A percentile compares a stretch with the other conserved stretches of the same genome.
These are phyloP conservation scores for Penicillium crystallinum DNA, from an alignment of 495 filamentous ascomycete genomes.

Conservation along the genomic window DNA sequence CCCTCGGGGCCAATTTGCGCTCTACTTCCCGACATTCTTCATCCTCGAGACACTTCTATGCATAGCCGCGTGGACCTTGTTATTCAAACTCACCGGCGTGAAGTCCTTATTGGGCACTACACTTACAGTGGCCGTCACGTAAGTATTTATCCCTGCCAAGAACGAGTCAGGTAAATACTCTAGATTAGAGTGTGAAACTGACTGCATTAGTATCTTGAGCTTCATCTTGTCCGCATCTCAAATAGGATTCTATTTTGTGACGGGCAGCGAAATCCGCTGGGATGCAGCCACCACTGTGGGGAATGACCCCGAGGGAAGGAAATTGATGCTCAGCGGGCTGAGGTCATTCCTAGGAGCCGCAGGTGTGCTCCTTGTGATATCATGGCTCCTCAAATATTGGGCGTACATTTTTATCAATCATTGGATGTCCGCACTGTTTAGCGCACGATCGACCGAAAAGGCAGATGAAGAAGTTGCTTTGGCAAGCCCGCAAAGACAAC, in stretches of 20 bases:
- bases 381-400: slow-evolving; percentile 11
- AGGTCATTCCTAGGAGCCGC: slow-evolving; percentile 16
- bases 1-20: neutral
- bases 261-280: slow-evolving; percentile 26
- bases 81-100: slow-evolving; percentile 8
- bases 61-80: slow-evolving; percentile 9
- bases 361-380: slow-evolving; percentile 1
- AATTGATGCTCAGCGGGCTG: slow-evolving; percentile 22
- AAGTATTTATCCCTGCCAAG: neutral
- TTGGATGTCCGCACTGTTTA: slow-evolving; percentile 13
- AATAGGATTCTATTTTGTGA: slow-evolving; percentile 21
- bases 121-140: slow-evolving; percentile 8
- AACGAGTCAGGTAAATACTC: neutral
- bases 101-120: slow-evolving; percentile 4
- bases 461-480: slow-evolving; percentile 4
- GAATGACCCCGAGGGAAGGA: slow-evolving; percentile 19
- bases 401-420: slow-evolving; percentile 5
- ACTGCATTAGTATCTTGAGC: slow-evolving; percentile 9
- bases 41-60: slow-evolving; percentile 14
- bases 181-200: neutral
- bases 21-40: slow-evolving; percentile 25
- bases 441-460: neutral
- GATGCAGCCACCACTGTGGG: slow-evolving; percentile 20
- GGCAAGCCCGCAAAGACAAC: neutral
- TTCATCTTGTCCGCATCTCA: slow-evolving; percentile 18